Evolutionary conservation across 495 filamentous ascomycete genomes (phyloP), one percentile per base, ranked within the genome.

Genomic region (Aspergillus homomorphus): DNA sequence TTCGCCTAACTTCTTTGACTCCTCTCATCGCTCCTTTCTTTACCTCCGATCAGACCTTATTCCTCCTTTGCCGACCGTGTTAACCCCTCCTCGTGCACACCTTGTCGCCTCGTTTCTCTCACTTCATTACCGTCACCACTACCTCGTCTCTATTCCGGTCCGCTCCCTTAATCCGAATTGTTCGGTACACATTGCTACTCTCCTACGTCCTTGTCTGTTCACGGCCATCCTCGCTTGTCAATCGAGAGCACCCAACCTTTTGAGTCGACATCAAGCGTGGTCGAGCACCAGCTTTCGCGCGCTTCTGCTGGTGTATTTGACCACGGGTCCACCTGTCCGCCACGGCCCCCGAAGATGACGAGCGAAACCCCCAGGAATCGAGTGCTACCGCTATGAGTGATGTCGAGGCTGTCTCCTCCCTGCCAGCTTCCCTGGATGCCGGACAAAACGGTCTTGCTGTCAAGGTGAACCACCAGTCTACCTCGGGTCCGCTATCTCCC

Each of bases 301-400:
- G 64, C 62, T 52, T 60, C 66, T 64, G 73, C 73, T 74, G 74
- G 74, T 73, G 73, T 69, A 67, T 67, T 57, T 58, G 66, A 67
- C 68, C 65, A 58, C 67, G 63, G 59, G 62, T 69, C 67, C 54
- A 43, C 56, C 59, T 64, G 26, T 67, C 67, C 67, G 66, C 69
- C 71, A 76, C 75, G 70, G 70, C 71, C 66, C 70, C 70, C 74
- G 66, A 79, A 75, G 72, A 79, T 79, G 77, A 77, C 75, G 77
- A 79, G 69, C 74, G 68, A 69, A 68, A 76, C 63, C 54, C 62
- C 66, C 64, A 69, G 62, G 68, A 66, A 67, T 73, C 74, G 69
- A 76, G 69, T 75, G 71, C 65, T 76, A 75, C 70, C 77, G 74
- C 74, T 75, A 79, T 79, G 77, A 79, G 74, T 78, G 75, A 79